Evolutionary conservation across 306 rosid species (phyloP), one percentile per base, ranked within the genome.

Genomic region (Vigna reflexopilosa): DNA sequence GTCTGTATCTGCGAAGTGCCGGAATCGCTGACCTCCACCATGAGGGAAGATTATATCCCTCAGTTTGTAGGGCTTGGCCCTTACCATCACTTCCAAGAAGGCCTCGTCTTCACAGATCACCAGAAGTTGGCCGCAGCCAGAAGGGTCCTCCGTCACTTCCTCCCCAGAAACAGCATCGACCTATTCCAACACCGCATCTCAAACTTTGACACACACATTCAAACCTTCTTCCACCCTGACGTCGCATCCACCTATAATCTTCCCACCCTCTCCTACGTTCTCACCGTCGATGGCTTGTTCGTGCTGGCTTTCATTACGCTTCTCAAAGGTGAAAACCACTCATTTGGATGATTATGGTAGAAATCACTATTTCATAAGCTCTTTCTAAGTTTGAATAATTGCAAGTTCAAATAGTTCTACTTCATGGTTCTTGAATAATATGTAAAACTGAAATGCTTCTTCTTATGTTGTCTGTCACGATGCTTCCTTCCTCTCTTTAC

Each of bases 21-120:
- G 0, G 50, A n/a, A 19, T 77, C 77, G 0, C 48, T 83, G 2
- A 20, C 26, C 24, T 19, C 10, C 0, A 13, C 56, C 12, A 83
- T 72, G 8, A 70, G 64, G 22, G 81, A 86, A 73, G 78, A 76
- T 49, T 80, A 71, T n/a, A 8, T 7, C 12, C 87, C 89, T 42
- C 51, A 73, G 7, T 64, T 51, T 4, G 30, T 86, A 3, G 85
- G 81, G 3, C 45, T 83, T 10, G 83, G 87, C 1, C 75, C 77
- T 0, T 40, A 69, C 26, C 54, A 80, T 51, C 85, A 86, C 45
- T 3, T 3, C 12, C n/a, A 48, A 1, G 17, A 14, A 0, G 73
- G 58, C 13, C 81, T 78, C 38, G 45, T 7, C 30, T 0, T 75
- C 36, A n/a, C 17, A 1, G 32, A 44, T 12, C 1, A 50, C 1